Base-by-base conservation (phyloP, 495 filamentous ascomycete genomes). In the Tuber melanosporum region DNA sequence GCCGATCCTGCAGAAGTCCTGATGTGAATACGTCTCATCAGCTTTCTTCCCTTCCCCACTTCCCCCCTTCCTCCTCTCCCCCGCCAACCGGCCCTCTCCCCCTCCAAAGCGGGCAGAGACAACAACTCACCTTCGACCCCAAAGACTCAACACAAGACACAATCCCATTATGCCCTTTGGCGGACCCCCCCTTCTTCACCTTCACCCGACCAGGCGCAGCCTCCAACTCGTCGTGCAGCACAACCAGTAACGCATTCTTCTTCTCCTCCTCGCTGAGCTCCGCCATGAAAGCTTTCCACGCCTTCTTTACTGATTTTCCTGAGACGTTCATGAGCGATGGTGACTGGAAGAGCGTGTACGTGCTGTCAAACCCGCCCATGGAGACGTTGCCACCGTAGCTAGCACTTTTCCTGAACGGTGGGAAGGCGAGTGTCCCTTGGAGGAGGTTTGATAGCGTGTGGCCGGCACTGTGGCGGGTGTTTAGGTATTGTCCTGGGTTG, bases 171-270 rank as follows among this genome's bases (percentile, higher is more conserved):
- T 97, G 94, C 0, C 94, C 94, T 22, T 89, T 86, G 49, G 86
- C 84, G 83, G 84, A 90, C 71, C 88, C 89, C 85, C 69, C 79
- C 71, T 83, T 86, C 79, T 84, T 89, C 57, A 92, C 85, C 62
- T 86, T 91, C 8, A 96, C 86, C 52, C 87, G 88, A 1, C 93
- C 93, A 17, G 93, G 79, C 41, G 86, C 85, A 70, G 87, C 86
- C 82, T 97, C 93, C 14, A 97, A 84, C 82, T 97, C 94, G 81
- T 97, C 94, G 84, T 97, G 93, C 43, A 97, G 85, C 3, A 97
- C 85, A 4, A 96, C 89, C 22, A 97, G 85, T 0, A 86, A 86
- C 41, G 87, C 85, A 19, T 76, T 73, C 78, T 82, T 75, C 32
- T 81, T 78, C 41, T 84, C 79, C 70, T 85, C 83, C 71, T 73